phyloP scores from a whole-genome alignment of 2,329 filamentous ascomycete species.

The Penicillium sp. region DNA sequence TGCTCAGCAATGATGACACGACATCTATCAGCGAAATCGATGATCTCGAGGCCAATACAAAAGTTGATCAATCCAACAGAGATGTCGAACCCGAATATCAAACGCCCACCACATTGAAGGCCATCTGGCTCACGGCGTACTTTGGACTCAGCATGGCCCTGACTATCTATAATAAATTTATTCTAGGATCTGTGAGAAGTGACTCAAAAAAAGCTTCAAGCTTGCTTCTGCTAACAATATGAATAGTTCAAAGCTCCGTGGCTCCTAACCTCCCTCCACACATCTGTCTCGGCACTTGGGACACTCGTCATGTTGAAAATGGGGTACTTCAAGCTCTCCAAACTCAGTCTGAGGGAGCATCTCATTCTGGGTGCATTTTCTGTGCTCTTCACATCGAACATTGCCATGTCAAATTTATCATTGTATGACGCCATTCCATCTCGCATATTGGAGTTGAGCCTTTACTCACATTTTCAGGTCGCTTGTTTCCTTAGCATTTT shows the following conservation, averaged over 20 bases:
- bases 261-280: slow-evolving; percentile 16
- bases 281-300: slow-evolving; percentile 9
- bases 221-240: background rate
- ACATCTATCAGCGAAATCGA: slow-evolving; percentile 2
- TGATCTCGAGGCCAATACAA: slow-evolving; percentile 13
- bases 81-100: slow-evolving; percentile 13
- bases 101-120: slow-evolving; percentile 13
- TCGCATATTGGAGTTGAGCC: background rate
- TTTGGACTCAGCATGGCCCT: slow-evolving; percentile 17
- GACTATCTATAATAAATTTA: slow-evolving; percentile 17
- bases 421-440: slow-evolving; percentile 1
- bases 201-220: background rate
- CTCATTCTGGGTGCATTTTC: slow-evolving; percentile 15
- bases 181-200: slow-evolving; percentile 13
- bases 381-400: slow-evolving; percentile 15
- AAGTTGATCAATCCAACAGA: background rate
- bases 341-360: slow-evolving; percentile 9
- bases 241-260: slow-evolving; percentile 15
- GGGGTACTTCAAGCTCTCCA: slow-evolving; percentile 15
- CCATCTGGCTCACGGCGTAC: slow-evolving; percentile 13
- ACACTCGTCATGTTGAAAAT: slow-evolving; percentile 14
- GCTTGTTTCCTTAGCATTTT: slow-evolving; percentile 16
- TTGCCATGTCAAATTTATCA: slow-evolving; percentile 17
- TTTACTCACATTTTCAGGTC: slow-evolving; percentile 1
- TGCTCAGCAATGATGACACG: slow-evolving; percentile 11